These are phyloP conservation scores for Ettlia oleoabundans DNA, from an alignment of 139 green algal genomes.

Conservation along the genomic window DNA sequence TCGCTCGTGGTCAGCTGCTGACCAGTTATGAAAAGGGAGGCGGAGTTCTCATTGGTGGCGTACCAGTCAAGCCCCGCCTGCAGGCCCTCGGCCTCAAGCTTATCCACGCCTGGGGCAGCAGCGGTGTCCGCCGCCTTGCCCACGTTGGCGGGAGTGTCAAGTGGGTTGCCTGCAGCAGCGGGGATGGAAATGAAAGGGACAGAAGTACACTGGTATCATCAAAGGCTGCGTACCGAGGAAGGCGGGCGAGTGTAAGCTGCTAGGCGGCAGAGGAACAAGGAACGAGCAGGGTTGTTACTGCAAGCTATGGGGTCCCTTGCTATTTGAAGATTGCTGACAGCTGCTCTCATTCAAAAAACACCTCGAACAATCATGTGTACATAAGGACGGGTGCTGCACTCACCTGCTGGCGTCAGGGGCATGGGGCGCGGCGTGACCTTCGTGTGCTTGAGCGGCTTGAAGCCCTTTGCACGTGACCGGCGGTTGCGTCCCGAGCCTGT, in stretches of 20 bases:
- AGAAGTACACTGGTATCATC: neutral
- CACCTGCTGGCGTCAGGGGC: constrained; percentile 30
- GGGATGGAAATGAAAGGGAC: neutral
- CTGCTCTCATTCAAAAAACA: too few species aligned
- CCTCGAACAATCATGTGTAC: too few species aligned
- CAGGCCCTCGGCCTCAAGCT: constrained; percentile 39
- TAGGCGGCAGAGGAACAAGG: too few species aligned
- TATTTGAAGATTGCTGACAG: too few species aligned
- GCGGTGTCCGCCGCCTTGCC: neutral
- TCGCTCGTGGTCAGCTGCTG: constrained; percentile 29
- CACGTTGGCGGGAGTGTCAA: constrained; percentile 38
- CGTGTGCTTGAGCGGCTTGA: constrained; percentile 12
- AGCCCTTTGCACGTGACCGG: constrained; percentile 2
- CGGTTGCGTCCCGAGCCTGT: neutral
- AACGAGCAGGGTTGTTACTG: too few species aligned
- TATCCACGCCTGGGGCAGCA: neutral
- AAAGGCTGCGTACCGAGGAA: neutral
- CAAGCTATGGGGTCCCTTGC: too few species aligned
- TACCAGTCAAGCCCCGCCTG: constrained; percentile 44
- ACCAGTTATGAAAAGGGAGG: constrained; percentile 11
- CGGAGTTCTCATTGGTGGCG: constrained; percentile 32
- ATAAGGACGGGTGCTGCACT: neutral
- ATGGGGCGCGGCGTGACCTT: neutral
- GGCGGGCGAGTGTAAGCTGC: neutral
- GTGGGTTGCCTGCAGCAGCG: constrained; percentile 30